Base-by-base conservation (phyloP, 2,329 filamentous ascomycete genomes). In the Hypoxylon sp. region DNA sequence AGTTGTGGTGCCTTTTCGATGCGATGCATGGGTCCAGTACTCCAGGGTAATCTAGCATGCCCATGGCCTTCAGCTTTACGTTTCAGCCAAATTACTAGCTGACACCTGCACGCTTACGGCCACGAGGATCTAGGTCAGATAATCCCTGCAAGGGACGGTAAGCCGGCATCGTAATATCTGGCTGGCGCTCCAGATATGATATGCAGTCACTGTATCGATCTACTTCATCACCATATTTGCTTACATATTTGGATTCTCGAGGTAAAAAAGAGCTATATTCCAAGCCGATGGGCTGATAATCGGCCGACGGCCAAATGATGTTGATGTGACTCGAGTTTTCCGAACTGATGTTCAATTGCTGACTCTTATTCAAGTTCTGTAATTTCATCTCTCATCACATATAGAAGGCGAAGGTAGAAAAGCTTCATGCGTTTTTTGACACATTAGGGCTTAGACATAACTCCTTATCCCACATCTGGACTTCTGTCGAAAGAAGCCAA, bases 21-120 rank as follows among this genome's bases (percentile, higher is more conserved):
- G n/a, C 14, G 12, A 30, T n/a, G n/a, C n/a, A n/a, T n/a, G 11
- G 16, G 8, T 25, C 48, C 11, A 25, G 12, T 25, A 39, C 25
- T 39, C 30, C 6, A 19, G 29, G 32, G 19, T 39, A 52, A 39
- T 19, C 48, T 14, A 25, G 21, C 30, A 9, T 52, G n/a, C n/a
- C n/a, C n/a, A n/a, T n/a, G 9, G 21, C 5, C 12, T 25, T 50
- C 32, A 37, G 30, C 48, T 16, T 9, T 39, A 5, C 3, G 48
- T 52, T 52, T 52, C 48, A 52, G 48, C 48, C n/a, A 25, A 11
- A 52, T 52, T 52, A 39, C 32, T 39, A 16, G 32, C 48, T 52
- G 5, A 9, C 19, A 52, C 32, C 32, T 52, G 48, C 48, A 52
- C 11, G 48, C 32, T 52, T 52, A 52, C 23, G 16, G 48, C 48